Evolutionary conservation across 1,284 basidiomycete species (phyloP).

Genomic region (Irpex rosettiformis): DNA sequence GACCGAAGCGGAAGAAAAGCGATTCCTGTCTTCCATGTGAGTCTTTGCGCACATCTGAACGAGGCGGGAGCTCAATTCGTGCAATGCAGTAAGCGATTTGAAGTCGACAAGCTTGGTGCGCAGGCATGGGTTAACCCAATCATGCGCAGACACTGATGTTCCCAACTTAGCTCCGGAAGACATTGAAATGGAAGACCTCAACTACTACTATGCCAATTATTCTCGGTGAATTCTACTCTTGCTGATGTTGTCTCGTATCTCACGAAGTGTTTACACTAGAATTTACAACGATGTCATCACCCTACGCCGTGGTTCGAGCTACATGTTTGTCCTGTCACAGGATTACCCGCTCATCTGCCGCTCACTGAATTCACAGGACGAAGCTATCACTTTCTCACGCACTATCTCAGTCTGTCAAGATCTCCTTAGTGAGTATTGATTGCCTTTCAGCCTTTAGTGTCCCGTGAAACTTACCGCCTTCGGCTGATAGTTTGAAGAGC

Average conservation of each 20-base stretch:
- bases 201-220: constrained; percentile 97
- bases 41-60: constrained; percentile 28
- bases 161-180: constrained; percentile 66
- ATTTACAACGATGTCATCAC: constrained; percentile 99
- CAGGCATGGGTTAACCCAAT: not conserved
- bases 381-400: constrained; percentile 95
- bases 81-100: constrained; percentile 77
- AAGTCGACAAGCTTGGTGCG: constrained; percentile 82
- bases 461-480: not conserved
- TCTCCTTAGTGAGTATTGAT: constrained; percentile 65
- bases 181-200: constrained; percentile 94
- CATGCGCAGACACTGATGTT: not conserved
- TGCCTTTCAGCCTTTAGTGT: constrained; percentile 4
- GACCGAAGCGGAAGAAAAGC: constrained; percentile 88
- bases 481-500: constrained; percentile 72
- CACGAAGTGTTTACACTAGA: constrained; percentile 35
- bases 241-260: not conserved
- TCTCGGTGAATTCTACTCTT: constrained; percentile 61
- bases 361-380: constrained; percentile 57
- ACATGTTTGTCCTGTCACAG: constrained; percentile 66
- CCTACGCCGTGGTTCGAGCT: constrained; percentile 89
- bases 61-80: constrained; percentile 15
- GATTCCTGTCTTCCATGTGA: constrained; percentile 85
- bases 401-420: constrained; percentile 94
- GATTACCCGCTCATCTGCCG: constrained; percentile 3